Base-by-base conservation (phyloP, 805 yeast genomes). In the Candida hispaniensis region DNA sequence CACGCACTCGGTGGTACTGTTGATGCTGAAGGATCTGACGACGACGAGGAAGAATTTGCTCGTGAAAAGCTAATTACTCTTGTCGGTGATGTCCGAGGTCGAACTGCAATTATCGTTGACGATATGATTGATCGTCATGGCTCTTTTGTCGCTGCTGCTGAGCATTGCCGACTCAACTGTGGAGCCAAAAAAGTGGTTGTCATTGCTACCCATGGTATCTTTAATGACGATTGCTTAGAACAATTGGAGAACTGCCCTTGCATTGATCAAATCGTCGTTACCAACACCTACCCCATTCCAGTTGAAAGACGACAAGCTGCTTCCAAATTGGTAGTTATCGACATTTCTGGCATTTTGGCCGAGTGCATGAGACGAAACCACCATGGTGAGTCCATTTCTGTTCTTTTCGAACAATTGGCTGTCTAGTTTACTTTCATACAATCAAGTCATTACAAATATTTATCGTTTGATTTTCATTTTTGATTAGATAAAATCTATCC, bases 291-390 rank as follows among this genome's bases (percentile, higher is more conserved):
- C 51, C 98, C 99, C 40, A 80, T 88, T 34, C 63, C 77, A 12
- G 69, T 69, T 45, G 78, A 72, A 41, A 66, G 70, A 47, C 59
- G 69, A 18, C 66, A 63, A 35, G 66, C 64, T 32, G 67, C 76
- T 44, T 63, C 71, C 41, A 91, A 91, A 58, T 66, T 91, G 48
- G 75, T 74, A 10, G 79, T 83, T 32, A 85, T 91, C 49, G 98
- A 91, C 52, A 93, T 91, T 32, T 79, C 95, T 42, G 79, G 94
- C 12, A 85, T 91, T 36, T 80, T 91, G 53, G 97, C 97, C 20
- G 99, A 91, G 64, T 91, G 97, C 60, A 88, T 91, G 43, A 77
- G 99, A 63, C 79, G 99, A 64, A 95, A 91, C 55, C 99, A 91
- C 58, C 86, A 88, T 50, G 99, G 98, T 56, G 97, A 88, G 64